Base-by-base conservation (phyloP, 2,329 filamentous ascomycete species). In the Aspergillus pseudonomiae region DNA sequence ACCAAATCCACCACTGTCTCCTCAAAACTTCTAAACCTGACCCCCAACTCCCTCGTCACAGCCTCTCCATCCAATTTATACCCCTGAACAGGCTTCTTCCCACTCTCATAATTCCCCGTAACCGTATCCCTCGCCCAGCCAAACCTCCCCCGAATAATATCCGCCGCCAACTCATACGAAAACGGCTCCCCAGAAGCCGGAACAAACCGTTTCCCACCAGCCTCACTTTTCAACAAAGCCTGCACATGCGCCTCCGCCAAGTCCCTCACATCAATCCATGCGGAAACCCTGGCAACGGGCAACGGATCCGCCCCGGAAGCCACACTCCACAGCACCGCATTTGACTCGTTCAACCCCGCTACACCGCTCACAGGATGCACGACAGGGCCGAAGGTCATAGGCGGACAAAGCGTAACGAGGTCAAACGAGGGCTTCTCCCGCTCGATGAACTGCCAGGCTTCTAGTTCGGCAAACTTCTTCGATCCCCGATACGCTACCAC, bases 241-340 rank as follows among this genome's bases (percentile, higher is more conserved):
- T 78, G 73, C 0, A 81, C 76, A 65, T 83, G 82, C 2, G 78
- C 80, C 14, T 67, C 59, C 0, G 82, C 81, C 5, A 84, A 69
- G 63, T 83, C 81, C 21, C 82, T 68, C 5, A 83, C 82, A 61
- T 84, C 82, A 24, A 82, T 76, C 79, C 79, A 84, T 19, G 63
- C 64, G 12, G 65, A 57, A 2, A 68, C 65, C 11, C 62, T 56
- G 12, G 78, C 73, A 1, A 75, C 67, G 0, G 81, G 81, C 0
- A 83, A 60, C 6, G 65, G 52, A 14, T 54, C 67, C 34, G 66
- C 68, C 5, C 78, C 79, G 0, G 58, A 72, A 0, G 78, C 77
- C 12, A 82, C 71, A 43, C 72, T 75, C 80, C 80, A 82, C 0
- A 83, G 67, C 67, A 75, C 76, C 1, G 74, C 71, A 64, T 81